Conservation (phyloP, 1,284 basidiomycete genomes). For the Sporisorium scitamineum region DNA sequence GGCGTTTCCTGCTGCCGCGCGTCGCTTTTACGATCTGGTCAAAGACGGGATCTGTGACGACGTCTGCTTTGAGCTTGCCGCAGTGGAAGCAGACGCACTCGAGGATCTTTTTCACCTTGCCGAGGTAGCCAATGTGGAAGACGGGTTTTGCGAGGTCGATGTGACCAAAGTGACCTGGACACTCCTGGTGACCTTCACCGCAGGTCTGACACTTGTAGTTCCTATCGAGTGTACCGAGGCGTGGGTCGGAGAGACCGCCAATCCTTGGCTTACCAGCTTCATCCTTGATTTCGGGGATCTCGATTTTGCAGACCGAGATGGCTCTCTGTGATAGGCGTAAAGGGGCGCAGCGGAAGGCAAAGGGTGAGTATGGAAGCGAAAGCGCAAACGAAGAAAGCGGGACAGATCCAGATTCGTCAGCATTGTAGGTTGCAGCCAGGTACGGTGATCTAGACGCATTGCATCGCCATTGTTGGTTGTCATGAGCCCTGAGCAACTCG, state of each 20-base stretch:
- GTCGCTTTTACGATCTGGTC: conserved; percentile 62
- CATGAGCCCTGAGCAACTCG: neutral
- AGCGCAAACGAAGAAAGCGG: neutral
- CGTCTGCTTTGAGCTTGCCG: conserved; percentile 94
- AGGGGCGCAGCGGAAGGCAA: neutral
- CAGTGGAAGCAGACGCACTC: conserved; percentile 99
- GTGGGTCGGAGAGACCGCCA: conserved; percentile 94
- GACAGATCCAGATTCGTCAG: conserved; percentile 18
- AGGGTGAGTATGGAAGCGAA: conserved; percentile 1
- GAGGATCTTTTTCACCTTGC: conserved; percentile 99
- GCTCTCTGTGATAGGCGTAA: conserved; percentile 77
- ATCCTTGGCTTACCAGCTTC: conserved; percentile 86
- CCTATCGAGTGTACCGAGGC: conserved; percentile 96
- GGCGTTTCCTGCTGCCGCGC: conserved; percentile 58
- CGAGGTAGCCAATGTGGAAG: conserved; percentile 95
- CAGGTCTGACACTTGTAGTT: conserved; percentile 99
- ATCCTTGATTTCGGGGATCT: conserved; percentile 98
- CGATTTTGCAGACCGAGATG: conserved; percentile 96
- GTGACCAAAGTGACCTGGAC: conserved; percentile 97
- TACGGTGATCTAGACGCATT: conserved; percentile 18
- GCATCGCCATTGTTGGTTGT: neutral
- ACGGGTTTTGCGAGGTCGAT: conserved; percentile 96
- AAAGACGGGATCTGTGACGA: conserved; percentile 66
- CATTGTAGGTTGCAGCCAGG: conserved; percentile 3
- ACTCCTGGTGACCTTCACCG: conserved; percentile 76